Evolutionary conservation across 441 rosid genomes (phyloP).

Genomic region (Arabidopsis lyrata): DNA sequence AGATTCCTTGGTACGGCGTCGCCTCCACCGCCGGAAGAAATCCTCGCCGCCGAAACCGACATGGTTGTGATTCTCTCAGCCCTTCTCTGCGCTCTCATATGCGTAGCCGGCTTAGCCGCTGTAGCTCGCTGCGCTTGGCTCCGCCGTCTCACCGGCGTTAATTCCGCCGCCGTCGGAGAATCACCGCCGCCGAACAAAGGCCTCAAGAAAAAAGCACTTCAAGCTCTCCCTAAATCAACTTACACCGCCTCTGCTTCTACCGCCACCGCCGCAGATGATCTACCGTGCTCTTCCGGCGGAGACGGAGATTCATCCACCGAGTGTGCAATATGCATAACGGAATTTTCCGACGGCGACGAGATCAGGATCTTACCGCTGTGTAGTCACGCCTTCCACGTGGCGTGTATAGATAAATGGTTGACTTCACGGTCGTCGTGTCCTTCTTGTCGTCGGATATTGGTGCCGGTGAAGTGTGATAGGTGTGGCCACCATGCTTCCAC

Average conservation of each 20-base stretch:
- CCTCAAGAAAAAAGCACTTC: conserved; percentile 69
- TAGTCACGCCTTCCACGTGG: conserved; percentile 81
- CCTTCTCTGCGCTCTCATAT: conserved; percentile 77
- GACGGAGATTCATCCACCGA: conserved; percentile 45
- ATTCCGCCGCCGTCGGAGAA: conserved; percentile 20
- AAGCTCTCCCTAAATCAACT: conserved; percentile 65
- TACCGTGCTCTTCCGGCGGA: conserved; percentile 32
- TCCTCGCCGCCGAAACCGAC: conserved; percentile 64
- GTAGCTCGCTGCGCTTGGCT: conserved; percentile 76
- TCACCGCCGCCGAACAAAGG: conserved; percentile 61
- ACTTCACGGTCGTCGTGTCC: conserved; percentile 85
- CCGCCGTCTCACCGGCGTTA: conserved; percentile 50
- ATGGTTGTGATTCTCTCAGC: conserved; percentile 70
- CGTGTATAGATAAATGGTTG: conserved; percentile 84
- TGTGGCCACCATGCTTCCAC: conserved; percentile 64
- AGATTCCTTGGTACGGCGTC: conserved; percentile 47
- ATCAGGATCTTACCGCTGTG: conserved; percentile 77
- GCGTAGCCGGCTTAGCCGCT: conserved; percentile 73
- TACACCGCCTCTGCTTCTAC: conserved; percentile 35
- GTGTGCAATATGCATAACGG: conserved; percentile 74
- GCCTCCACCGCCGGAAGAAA: conserved; percentile 56
- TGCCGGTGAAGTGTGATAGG: conserved; percentile 57
- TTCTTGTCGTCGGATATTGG: conserved; percentile 78
- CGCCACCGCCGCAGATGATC: conserved; percentile 10
- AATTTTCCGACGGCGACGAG: conserved; percentile 71